These are phyloP conservation scores for Boletus subluridellus DNA, from an alignment of 1,284 basidiomycete genomes.

Conservation along the genomic window DNA sequence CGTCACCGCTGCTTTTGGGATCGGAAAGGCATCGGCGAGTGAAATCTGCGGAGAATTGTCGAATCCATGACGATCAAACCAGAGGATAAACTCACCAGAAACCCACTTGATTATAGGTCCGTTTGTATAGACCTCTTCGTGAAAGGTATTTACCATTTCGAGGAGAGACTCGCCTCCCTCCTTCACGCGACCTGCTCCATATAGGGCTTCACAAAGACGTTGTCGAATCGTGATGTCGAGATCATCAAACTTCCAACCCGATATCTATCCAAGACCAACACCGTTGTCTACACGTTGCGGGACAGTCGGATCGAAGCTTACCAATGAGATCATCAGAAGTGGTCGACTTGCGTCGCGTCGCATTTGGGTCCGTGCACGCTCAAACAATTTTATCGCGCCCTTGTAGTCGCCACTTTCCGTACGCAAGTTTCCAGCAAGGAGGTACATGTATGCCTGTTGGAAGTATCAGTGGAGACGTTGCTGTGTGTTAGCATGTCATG, in stretches of 20 bases:
- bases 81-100: background rate
- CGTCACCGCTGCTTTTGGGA: background rate
- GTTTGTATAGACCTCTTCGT: background rate
- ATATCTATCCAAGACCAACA: background rate
- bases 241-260: slow-evolving; percentile 8
- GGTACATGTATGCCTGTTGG: background rate
- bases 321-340: background rate
- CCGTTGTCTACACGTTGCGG: too few species aligned
- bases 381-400: background rate
- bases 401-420: background rate
- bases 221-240: too few species aligned
- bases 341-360: too few species aligned
- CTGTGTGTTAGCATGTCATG: too few species aligned
- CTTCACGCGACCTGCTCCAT: too few species aligned
- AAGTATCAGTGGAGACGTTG: background rate
- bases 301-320: background rate
- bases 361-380: background rate
- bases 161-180: background rate
- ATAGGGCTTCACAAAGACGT: too few species aligned
- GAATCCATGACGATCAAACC: background rate
- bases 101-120: background rate
- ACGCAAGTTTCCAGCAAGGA: background rate
- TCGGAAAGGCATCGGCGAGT: background rate
- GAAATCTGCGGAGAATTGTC: background rate
- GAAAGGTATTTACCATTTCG: background rate